These are phyloP conservation scores for Mycena galericulata DNA, from an alignment of 768 basidiomycete species.

Conservation along the genomic window DNA sequence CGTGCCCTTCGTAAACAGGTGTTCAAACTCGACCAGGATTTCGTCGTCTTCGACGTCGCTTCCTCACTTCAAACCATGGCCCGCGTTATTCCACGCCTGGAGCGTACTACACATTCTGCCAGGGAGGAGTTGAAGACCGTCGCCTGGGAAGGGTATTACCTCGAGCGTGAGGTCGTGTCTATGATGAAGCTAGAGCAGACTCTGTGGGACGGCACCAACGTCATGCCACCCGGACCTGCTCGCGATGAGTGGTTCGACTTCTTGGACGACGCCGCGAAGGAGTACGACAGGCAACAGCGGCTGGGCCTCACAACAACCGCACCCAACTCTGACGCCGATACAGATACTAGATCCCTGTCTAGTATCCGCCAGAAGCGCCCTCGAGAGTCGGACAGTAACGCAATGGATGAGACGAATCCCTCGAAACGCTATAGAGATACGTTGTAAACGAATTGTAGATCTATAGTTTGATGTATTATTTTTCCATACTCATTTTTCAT, in stretches of 20 bases:
- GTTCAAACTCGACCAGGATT: neutral
- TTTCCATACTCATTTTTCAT: neutral
- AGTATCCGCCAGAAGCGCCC: neutral
- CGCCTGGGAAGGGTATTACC: slow-evolving; percentile 18
- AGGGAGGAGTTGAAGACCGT: neutral
- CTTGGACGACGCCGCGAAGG: neutral
- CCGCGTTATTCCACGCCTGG: neutral
- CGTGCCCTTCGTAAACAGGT: neutral
- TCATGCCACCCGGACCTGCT: slow-evolving; percentile 4
- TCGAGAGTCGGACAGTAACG: neutral
- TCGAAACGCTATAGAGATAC: neutral
- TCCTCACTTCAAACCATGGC: slow-evolving; percentile 1
- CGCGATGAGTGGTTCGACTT: neutral
- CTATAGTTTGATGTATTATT: neutral
- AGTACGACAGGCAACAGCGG: neutral
- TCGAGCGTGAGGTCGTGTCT: slow-evolving; percentile 1
- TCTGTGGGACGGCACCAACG: slow-evolving; percentile 18
- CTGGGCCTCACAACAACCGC: neutral
- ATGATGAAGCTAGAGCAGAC: neutral
- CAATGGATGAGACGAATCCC: neutral
- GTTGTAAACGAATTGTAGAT: neutral
- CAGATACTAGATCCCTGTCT: neutral
- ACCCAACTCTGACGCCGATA: neutral
- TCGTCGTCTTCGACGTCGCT: neutral
- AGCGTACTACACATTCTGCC: neutral